Conservation (phyloP, 768 basidiomycete genomes). For the Kwoniella bestiolae region DNA sequence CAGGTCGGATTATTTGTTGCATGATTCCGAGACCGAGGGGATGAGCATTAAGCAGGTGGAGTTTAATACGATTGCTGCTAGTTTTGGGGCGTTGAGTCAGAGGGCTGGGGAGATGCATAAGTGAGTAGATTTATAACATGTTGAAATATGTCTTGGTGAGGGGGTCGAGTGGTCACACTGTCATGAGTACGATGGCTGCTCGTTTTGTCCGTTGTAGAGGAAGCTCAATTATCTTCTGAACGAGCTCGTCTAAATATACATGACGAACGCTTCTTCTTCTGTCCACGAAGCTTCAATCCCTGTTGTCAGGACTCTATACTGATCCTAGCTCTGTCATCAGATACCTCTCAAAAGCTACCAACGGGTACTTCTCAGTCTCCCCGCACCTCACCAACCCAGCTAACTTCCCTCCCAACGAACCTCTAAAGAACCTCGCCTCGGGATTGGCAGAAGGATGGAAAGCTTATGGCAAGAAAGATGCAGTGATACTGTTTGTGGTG, state of each 20-base stretch:
- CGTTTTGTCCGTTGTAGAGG: no score
- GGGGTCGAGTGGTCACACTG: no score
- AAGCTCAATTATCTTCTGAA: neutral
- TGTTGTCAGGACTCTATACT: no score
- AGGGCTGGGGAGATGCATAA: constrained; percentile 69
- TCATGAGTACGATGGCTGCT: no score
- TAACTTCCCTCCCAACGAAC: constrained; percentile 75
- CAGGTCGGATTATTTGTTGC: constrained; percentile 91
- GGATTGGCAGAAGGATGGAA: constrained; percentile 81
- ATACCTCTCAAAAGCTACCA: constrained; percentile 69
- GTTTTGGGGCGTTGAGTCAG: constrained; percentile 74
- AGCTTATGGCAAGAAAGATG: constrained; percentile 63
- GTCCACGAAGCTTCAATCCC: no score
- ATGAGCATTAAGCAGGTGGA: constrained; percentile 86
- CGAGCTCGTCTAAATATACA: no score
- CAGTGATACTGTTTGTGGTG: constrained; percentile 81
- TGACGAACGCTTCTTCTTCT: no score
- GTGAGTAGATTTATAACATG: no score
- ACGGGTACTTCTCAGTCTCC: constrained; percentile 64
- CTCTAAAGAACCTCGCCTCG: constrained; percentile 69
- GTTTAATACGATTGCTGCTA: constrained; percentile 94
- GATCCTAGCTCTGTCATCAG: no score
- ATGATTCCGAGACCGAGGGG: constrained; percentile 57
- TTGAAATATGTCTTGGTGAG: no score
- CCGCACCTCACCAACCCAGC: constrained; percentile 50